Evolutionary conservation across 805 yeast species (phyloP), one percentile per base, ranked within the genome.

Genomic region (Candida saitoana): DNA sequence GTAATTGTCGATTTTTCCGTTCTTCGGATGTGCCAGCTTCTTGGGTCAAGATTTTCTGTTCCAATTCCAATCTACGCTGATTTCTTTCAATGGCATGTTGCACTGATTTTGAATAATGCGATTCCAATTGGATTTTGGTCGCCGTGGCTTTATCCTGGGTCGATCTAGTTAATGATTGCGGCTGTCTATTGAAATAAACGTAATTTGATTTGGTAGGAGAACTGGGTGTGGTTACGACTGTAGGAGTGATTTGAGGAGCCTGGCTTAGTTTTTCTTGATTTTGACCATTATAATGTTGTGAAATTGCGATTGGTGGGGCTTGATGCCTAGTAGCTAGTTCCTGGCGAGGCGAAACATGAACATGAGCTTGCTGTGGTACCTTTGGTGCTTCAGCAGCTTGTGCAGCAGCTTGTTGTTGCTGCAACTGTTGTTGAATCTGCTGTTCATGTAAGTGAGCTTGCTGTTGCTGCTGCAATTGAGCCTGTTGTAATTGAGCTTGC

Each of bases 1-100:
- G 81, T 42, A 88, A 73, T 59, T 87, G 93, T 51, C 97, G 73
- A 55, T 82, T 82, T 48, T 84, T 84, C 39, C 96, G 79, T 61
- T 90, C 97, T 48, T 86, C 95, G 15, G 91, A 82, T 32, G 69
- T 55, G 5, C 65, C 65, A 45, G 86, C 79, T 22, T 83, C 82
- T 55, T 87, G 93, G 25, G 71, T 70, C 35, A 77, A 71, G 30
- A 89, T 63, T 44, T 78, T 77, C 50, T 82, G 84, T 66, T 87
- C 99, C 49, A 89, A 73, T 52, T 84, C 88, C 31, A 89, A 77
- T 32, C 97, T 75, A 63, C 98, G 80, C 62, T 90, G 96, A 60
- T 91, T 93, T 50, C 99, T 74, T 62, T 93, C 99, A 47, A 93
- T 89, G 0, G 99, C 98, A 60, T 89, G 95, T 41, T 79, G 77